Percentiles rank a stretch among this genome's conserved stretches.
phyloP scores from a whole-genome alignment of 768 basidiomycete genomes.

The Mycena amicta region DNA sequence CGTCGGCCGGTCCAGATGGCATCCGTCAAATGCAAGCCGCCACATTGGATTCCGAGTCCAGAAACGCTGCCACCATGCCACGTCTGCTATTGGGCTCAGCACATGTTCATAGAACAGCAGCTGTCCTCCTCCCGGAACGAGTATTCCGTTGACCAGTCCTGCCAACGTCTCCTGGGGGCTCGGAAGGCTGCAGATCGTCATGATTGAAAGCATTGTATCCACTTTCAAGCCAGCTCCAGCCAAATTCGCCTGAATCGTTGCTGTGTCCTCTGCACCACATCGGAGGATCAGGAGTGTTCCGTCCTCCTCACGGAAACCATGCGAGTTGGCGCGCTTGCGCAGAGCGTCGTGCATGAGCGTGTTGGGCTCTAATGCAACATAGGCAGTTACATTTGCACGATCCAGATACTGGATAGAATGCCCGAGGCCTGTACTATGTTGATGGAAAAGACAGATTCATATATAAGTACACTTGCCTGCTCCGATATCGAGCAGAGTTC shows the following conservation, averaged over 20 bases:
- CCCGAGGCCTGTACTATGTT: no score
- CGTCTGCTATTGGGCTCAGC: conserved; percentile 49
- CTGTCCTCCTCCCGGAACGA: conserved; percentile 69
- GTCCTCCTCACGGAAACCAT: conserved; percentile 55
- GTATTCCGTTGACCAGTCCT: conserved; percentile 49
- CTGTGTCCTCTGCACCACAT: conserved; percentile 64
- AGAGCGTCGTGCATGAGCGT: conserved; percentile 60
- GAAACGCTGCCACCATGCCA: conserved; percentile 72
- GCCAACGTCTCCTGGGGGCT: conserved; percentile 50
- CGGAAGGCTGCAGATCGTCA: conserved; percentile 70
- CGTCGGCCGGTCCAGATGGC: conserved; percentile 60
- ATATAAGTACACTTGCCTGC: no score
- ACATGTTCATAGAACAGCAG: conserved; percentile 77
- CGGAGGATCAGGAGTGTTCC: conserved; percentile 58
- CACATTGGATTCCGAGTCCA: conserved; percentile 82
- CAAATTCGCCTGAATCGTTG: conserved; percentile 46
- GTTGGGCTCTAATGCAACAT: conserved; percentile 78
- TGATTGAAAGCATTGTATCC: conserved; percentile 65
- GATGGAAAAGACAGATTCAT: no score
- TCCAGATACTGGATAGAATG: conserved; percentile 67
- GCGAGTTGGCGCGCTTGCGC: conserved; percentile 46
- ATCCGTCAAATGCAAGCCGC: conserved; percentile 62
- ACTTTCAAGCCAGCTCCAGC: conserved; percentile 32
- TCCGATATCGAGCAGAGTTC: conserved; percentile 68
- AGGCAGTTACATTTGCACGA: conserved; percentile 53